These are phyloP conservation scores for Aspergillus tanneri DNA, from an alignment of 2,329 filamentous ascomycete genomes.

Conservation along the genomic window DNA sequence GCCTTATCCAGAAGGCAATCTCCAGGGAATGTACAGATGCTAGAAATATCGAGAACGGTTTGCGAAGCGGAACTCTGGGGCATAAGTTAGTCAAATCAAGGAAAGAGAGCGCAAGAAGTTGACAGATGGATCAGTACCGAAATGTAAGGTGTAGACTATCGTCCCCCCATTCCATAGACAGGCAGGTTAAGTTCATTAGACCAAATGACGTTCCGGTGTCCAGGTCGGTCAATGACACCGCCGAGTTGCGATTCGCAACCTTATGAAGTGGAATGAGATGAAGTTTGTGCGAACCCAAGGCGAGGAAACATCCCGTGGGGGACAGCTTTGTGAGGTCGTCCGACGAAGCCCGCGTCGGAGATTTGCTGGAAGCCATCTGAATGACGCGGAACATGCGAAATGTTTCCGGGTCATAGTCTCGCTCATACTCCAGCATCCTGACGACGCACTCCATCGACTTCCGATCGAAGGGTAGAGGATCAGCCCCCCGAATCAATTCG, in stretches of 20 bases:
- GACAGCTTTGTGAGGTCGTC: conserved; percentile 66
- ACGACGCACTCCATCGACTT: conserved; percentile 63
- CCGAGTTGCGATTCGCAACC: conserved; percentile 53
- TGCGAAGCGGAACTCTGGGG: conserved; percentile 56
- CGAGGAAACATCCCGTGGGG: conserved; percentile 66
- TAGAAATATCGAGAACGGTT: conserved; percentile 57
- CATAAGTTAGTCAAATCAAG: conserved; percentile 16
- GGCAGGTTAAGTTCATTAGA: conserved; percentile 60
- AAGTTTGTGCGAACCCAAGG: conserved; percentile 67
- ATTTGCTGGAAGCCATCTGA: conserved; percentile 60
- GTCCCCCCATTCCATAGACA: conserved; percentile 61
- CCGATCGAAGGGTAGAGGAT: conserved; percentile 55
- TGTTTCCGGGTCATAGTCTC: conserved; percentile 66
- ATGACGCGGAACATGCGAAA: conserved; percentile 70
- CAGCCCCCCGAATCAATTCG: conserved; percentile 54
- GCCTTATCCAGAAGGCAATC: conserved; percentile 62
- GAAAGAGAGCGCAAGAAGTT: background rate
- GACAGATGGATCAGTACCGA: conserved; percentile 38
- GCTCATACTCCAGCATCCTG: conserved; percentile 61
- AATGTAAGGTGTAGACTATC: conserved; percentile 68
- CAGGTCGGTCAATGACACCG: conserved; percentile 53
- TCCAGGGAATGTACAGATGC: conserved; percentile 65
- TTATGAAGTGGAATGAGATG: conserved; percentile 67
- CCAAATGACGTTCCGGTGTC: conserved; percentile 58
- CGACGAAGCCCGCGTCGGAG: conserved; percentile 56